These are phyloP conservation scores for Fusarium drepaniforme DNA, from an alignment of 2,329 filamentous ascomycete species.

Conservation along the genomic window DNA sequence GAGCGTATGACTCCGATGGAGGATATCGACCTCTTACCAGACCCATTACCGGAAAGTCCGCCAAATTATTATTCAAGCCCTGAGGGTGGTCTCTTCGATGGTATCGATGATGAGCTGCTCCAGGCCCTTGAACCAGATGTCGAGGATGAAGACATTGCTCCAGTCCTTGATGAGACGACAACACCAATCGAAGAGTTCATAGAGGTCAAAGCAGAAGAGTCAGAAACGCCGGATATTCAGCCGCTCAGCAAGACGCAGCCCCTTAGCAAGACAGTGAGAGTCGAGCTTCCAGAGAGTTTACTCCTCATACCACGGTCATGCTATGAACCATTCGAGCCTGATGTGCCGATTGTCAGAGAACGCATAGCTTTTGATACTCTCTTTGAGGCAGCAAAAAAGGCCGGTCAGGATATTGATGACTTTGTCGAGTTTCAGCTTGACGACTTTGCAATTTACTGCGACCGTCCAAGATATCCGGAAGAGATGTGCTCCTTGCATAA, in stretches of 20 bases:
- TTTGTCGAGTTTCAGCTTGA: slow-evolving; percentile 66
- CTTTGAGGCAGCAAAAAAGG: slow-evolving; percentile 15
- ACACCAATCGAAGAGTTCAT: slow-evolving; percentile 6
- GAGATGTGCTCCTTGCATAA: slow-evolving; percentile 70
- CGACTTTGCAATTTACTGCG: slow-evolving; percentile 69
- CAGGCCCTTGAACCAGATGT: slow-evolving; percentile 5
- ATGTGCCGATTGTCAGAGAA: slow-evolving; percentile 41
- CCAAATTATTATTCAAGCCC: slow-evolving; percentile 3
- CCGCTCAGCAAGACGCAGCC: neutral
- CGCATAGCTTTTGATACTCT: slow-evolving; percentile 25
- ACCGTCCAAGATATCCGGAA: slow-evolving; percentile 48
- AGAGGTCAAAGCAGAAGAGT: neutral
- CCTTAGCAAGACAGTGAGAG: slow-evolving; percentile 21
- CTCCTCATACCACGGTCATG: slow-evolving; percentile 45
- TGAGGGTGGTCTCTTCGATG: slow-evolving; percentile 7
- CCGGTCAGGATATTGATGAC: slow-evolving; percentile 35
- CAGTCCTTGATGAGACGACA: neutral
- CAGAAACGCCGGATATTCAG: neutral
- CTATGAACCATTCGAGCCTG: slow-evolving; percentile 49
- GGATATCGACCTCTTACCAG: slow-evolving; percentile 15
- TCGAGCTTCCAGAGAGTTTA: slow-evolving; percentile 45
- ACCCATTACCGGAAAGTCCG: slow-evolving; percentile 6
- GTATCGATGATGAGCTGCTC: slow-evolving; percentile 15
- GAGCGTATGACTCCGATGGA: slow-evolving; percentile 16
- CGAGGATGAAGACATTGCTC: neutral